Base-by-base conservation (phyloP, 768 basidiomycete species). In the Hygrocybe punicea region DNA sequence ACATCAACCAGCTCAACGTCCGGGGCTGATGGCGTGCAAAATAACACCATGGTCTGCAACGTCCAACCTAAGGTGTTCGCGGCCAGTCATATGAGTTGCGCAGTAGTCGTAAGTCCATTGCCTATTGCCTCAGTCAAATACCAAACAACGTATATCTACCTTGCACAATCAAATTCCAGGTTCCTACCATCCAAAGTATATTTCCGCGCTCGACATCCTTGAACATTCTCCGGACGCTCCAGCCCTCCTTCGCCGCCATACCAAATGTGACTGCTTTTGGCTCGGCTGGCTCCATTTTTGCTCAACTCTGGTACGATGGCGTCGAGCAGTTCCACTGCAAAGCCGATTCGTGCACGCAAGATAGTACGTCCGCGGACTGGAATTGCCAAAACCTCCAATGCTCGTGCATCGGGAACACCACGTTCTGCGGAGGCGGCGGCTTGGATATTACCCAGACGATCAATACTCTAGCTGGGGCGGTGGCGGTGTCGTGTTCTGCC, bases 311-410 rank as follows among this genome's bases (percentile, higher is more conserved):
- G 69, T 93, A 91, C 68, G 77, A 77, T n/a, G 86, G 89, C 9
- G 82, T 86, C 33, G 91, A 94, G 66, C 93, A 97, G 65, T 98
- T 98, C 73, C 89, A 82, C 69, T 98, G 95, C 68, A 58, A 73
- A 9, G 91, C 92, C 0, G 75, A 83, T 60, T 74, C 78, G 6
- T 97, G 95, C 73, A 71, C 67, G 0, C 93, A 96, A 70, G 73
- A 75, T 14, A 69, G 82, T 19, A 69, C 73, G 1, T 74, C 76
- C 42, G 74, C 80, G 3, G 74, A 79, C 51, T 97, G 87, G 87
- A 74, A 73, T 16, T 98, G 95, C 61, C 76, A 83, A 45, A 81
- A 84, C 63, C 78, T 98, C 17, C 63, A 78, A 56, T 98, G 95
- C 67, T 81, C 76, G 3, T 98, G 95, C 70, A 76, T 85, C 36